Conservation (phyloP, 1,284 basidiomycete genomes). For the Lignosus rhinocerotis region DNA sequence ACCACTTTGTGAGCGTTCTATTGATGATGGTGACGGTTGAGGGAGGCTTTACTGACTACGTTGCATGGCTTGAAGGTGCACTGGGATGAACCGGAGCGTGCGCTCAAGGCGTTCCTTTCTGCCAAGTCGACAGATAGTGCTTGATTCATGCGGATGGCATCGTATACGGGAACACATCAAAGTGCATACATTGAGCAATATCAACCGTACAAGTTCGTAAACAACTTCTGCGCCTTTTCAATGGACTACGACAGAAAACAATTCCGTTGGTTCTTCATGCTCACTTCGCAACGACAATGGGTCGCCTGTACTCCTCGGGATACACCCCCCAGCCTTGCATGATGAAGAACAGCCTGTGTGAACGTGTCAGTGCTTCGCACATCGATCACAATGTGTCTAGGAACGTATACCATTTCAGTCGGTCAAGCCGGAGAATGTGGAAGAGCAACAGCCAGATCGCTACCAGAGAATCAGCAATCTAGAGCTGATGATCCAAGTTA, state of each 20-base stretch:
- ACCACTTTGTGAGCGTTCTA: slow-evolving; percentile 24
- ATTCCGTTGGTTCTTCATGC: neutral
- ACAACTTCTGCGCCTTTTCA: neutral
- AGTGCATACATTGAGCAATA: neutral
- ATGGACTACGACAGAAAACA: neutral
- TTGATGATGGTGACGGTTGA: neutral
- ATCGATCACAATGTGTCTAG: neutral
- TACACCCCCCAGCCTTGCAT: slow-evolving; percentile 45
- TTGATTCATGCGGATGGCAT: neutral
- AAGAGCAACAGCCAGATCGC: slow-evolving; percentile 52
- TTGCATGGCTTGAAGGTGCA: slow-evolving; percentile 16
- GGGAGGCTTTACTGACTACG: neutral
- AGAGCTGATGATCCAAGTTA: neutral
- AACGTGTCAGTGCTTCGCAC: neutral
- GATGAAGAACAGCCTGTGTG: slow-evolving; percentile 45
- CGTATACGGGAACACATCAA: too few relatives aligned
- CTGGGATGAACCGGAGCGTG: slow-evolving; percentile 27
- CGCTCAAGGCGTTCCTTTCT: slow-evolving; percentile 8
- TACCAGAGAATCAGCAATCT: slow-evolving; percentile 17
- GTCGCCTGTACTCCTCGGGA: slow-evolving; percentile 13
- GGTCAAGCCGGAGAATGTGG: slow-evolving; percentile 47
- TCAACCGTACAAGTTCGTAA: neutral
- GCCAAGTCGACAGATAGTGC: neutral
- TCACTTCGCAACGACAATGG: neutral
- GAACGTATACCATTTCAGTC: slow-evolving; percentile 42